phyloP scores from a whole-genome alignment of 2,329 filamentous ascomycete genomes.

The Tothia fuscella region DNA sequence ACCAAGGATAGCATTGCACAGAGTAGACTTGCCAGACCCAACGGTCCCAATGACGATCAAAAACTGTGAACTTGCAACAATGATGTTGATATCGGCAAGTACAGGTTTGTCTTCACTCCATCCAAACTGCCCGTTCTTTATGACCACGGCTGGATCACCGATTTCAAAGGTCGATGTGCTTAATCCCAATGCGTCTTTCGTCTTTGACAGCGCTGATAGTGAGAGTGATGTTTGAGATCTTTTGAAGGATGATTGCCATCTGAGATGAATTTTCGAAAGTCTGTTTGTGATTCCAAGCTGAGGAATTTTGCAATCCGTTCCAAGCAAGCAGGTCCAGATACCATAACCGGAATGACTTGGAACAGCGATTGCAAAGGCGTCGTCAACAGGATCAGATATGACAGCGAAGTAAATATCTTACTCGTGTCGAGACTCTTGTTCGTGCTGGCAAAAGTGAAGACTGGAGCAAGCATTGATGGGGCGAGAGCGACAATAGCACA shows the following conservation, averaged over 20 bases:
- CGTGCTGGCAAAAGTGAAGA: background rate
- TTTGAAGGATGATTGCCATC: too few relatives aligned
- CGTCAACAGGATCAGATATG: background rate
- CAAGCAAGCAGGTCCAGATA: background rate
- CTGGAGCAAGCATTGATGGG: background rate
- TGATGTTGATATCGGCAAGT: slow-evolving; percentile 42
- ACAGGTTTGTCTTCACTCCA: too few relatives aligned
- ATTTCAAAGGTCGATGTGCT: too few relatives aligned
- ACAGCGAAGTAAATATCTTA: background rate
- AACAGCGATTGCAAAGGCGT: background rate
- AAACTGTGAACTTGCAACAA: slow-evolving; percentile 40
- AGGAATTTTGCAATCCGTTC: background rate
- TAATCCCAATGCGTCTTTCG: too few relatives aligned
- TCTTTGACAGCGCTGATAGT: too few relatives aligned
- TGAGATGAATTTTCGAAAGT: too few relatives aligned
- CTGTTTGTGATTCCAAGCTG: background rate
- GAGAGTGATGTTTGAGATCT: too few relatives aligned
- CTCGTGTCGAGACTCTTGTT: background rate
- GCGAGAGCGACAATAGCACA: background rate
- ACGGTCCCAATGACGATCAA: slow-evolving; percentile 52
- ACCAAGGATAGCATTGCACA: slow-evolving; percentile 46
- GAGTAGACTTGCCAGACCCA: slow-evolving; percentile 50
- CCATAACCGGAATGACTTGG: background rate
- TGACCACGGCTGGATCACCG: too few relatives aligned
- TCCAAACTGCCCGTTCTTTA: too few relatives aligned